Evolutionary conservation across 305 asterid species (phyloP).

Genomic region (Fraxinus ornus): DNA sequence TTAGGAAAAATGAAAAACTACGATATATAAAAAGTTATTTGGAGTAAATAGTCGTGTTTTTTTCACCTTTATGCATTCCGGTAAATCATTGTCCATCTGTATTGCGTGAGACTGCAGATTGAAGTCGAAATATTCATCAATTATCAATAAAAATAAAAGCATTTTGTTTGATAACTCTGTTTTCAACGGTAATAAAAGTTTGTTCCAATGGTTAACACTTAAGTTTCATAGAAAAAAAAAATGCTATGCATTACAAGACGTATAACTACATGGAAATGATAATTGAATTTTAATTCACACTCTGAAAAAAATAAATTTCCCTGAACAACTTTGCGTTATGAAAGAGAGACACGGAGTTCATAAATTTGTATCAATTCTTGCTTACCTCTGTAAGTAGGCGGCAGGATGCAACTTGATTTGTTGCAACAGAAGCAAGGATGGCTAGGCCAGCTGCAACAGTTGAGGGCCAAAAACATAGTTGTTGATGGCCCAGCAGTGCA

Average conservation of each 20-base stretch:
- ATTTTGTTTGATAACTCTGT: background rate
- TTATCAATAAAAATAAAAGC: background rate
- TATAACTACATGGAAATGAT: background rate
- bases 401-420: slow-evolving; percentile 57
- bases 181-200: background rate
- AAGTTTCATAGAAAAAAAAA: background rate
- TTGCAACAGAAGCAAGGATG: slow-evolving; percentile 65
- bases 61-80: slow-evolving; percentile 85
- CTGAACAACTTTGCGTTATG: background rate
- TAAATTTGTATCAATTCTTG: slow-evolving; percentile 4
- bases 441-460: slow-evolving; percentile 90
- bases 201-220: background rate
- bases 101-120: slow-evolving; percentile 65
- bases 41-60: slow-evolving; percentile 1
- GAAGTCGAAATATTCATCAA: slow-evolving; percentile 24
- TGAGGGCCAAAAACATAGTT: slow-evolving; percentile 90
- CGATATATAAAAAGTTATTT: background rate
- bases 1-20: background rate
- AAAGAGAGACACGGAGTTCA: background rate
- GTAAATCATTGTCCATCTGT: slow-evolving; percentile 53
- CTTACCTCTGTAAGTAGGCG: slow-evolving; percentile 52
- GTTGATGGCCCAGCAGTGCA: slow-evolving; percentile 78
- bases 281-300: background rate
- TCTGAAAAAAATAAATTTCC: background rate
- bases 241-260: background rate